phyloP scores from a whole-genome alignment of 176 grass and related monocot species.

The Poa annua region DNA sequence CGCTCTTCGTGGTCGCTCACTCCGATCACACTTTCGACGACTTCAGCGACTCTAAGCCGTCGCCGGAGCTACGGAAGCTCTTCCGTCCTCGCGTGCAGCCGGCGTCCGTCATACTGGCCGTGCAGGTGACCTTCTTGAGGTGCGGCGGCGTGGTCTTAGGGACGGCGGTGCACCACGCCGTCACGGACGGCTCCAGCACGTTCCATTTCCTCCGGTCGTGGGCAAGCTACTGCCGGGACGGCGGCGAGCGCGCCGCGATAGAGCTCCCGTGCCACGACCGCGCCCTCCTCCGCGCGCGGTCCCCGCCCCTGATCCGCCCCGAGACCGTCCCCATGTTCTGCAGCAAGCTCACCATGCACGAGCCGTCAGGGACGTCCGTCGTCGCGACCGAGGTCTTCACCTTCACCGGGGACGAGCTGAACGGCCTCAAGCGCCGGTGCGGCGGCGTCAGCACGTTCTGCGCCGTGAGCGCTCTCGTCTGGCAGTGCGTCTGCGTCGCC shows the following conservation, averaged over 20 bases:
- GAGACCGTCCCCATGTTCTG: not conserved
- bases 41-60: constrained; percentile 25
- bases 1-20: constrained; percentile 47
- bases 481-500: constrained; percentile 41
- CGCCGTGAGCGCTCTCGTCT: constrained; percentile 32
- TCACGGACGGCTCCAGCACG: not conserved
- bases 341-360: not conserved
- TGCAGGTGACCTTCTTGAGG: constrained; percentile 36
- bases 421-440: constrained; percentile 21
- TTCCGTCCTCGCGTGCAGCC: constrained; percentile 28
- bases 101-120: not conserved
- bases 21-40: not conserved
- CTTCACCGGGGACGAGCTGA: constrained; percentile 27
- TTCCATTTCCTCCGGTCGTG: constrained; percentile 11
- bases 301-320: not conserved
- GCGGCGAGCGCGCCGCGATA: not conserved
- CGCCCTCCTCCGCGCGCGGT: constrained; percentile 38
- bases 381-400: not conserved
- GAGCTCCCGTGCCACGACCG: constrained; percentile 38
- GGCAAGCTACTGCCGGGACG: constrained; percentile 31
- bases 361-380: not conserved
- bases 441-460: constrained; percentile 35
- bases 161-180: constrained; percentile 2
- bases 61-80: constrained; percentile 16
- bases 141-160: constrained; percentile 4